Base-by-base conservation (phyloP, 176 grass and related monocot species). In the Oryza rufipogon region DNA sequence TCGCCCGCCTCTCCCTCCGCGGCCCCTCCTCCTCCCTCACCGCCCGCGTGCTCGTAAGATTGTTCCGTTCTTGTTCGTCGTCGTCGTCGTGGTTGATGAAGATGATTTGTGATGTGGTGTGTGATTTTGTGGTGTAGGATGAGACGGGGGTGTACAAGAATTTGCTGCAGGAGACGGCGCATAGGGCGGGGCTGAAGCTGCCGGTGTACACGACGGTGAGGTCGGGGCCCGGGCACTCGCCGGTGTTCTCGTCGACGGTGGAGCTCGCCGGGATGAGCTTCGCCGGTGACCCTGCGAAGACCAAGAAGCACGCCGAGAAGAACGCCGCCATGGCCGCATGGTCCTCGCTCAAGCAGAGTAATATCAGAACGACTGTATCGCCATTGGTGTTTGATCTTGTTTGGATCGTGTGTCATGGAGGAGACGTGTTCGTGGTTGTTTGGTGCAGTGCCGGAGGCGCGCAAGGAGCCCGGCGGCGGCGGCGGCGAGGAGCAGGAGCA, bases 71-170 rank as follows among this genome's bases (percentile, higher is more conserved):
- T 26, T 44, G 6, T 44, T 44, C 9, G 10, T 44, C 42, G 9
- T 6, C 42, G 30, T 2, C 2, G 30, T 32, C 30, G 30, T 32
- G 30, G 30, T 16, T 73, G 22, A 69, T 25, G 54, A 49, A 10
- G 25, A n/a, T 7, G 0, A 39, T 6, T 39, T 39, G 38, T 39
- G 19, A 5, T 5, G 36, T 38, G 36, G 46, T 36, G 34, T 36
- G 34, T 5, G 34, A 36, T 5, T 36, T 3, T 36, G 77, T 56
- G 8, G 13, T 17, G 49, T 14, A 97, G 92, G 95, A 97, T 85
- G 95, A 97, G 91, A 97, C 92, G 16, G 95, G 95, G 84, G 91
- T 97, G 71, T 95, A 93, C 91, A 97, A 97, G 88, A 97, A 97
- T 84, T 75, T 97, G 66, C 73, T 97, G 65, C 95, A 97, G 86